These are phyloP conservation scores for Colletotrichum neosansevieriae DNA, from an alignment of 2,329 filamentous ascomycete genomes.

Conservation along the genomic window DNA sequence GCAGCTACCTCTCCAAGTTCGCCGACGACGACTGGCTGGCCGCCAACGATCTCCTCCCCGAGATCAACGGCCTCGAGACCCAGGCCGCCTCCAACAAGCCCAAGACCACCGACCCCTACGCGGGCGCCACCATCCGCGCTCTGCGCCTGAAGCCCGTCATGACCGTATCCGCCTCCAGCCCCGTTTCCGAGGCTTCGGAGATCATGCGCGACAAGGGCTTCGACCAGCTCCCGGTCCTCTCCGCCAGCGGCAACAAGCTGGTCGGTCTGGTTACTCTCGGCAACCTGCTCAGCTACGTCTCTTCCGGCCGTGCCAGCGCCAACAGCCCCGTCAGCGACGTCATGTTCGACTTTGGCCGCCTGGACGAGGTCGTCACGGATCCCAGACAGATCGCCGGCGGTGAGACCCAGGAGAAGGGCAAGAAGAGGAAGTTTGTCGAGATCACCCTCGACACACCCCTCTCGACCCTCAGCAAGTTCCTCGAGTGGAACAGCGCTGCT, in stretches of 20 bases:
- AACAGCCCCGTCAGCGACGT: conserved; percentile 83
- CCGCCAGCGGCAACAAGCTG: conserved; percentile 75
- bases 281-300: conserved; percentile 92
- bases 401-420: conserved; percentile 52
- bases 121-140: conserved; percentile 81
- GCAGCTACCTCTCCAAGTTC: conserved; percentile 98
- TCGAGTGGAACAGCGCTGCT: conserved; percentile 98
- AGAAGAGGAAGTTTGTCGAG: conserved; percentile 83
- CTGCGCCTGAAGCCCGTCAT: conserved; percentile 95
- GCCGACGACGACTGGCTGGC: conserved; percentile 99
- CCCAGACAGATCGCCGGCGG: conserved; percentile 71
- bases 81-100: conserved; percentile 51
- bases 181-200: conserved; percentile 91
- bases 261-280: conserved; percentile 95
- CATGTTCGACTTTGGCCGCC: conserved; percentile 95
- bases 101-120: conserved; percentile 75
- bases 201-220: conserved; percentile 99
- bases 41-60: conserved; percentile 90
- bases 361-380: conserved; percentile 93
- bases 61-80: conserved; percentile 60
- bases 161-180: conserved; percentile 77
- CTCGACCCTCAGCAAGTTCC: conserved; percentile 86
- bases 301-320: conserved; percentile 80
- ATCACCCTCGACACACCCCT: conserved; percentile 93
- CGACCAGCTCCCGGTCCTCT: conserved; percentile 93